Evolutionary conservation across 129 eudicot species (phyloP).

Genomic region (Escallonia herrerae): DNA sequence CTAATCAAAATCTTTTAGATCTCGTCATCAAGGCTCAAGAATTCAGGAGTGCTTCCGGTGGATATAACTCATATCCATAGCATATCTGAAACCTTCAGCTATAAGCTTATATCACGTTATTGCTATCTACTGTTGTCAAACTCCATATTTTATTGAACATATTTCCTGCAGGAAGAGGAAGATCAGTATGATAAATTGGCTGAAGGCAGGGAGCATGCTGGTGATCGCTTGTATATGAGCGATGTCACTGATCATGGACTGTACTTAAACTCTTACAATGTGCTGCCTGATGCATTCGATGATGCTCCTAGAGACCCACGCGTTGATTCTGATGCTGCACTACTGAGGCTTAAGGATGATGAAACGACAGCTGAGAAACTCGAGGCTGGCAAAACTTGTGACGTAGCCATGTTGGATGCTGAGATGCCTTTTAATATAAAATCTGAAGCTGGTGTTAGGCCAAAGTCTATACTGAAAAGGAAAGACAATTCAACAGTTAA

Average conservation of each 20-base stretch:
- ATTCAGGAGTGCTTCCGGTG: too few relatives aligned
- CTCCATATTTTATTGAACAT: neutral
- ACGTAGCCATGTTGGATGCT: constrained; percentile 7
- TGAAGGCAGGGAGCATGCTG: constrained; percentile 28
- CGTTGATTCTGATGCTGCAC: constrained; percentile 29
- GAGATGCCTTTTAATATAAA: neutral
- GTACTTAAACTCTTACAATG: constrained; percentile 25
- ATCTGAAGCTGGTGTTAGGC: constrained; percentile 12
- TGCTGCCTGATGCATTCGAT: constrained; percentile 13
- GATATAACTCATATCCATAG: too few relatives aligned
- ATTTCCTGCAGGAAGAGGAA: constrained; percentile 42
- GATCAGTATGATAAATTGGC: constrained; percentile 54
- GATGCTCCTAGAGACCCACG: constrained; percentile 18
- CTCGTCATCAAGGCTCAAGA: too few relatives aligned
- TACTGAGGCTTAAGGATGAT: constrained; percentile 28
- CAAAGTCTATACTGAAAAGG: constrained; percentile 46
- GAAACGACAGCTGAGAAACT: constrained; percentile 2
- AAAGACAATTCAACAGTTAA: constrained; percentile 18
- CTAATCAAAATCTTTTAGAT: too few relatives aligned
- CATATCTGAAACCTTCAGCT: too few relatives aligned
- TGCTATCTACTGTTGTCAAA: too few relatives aligned
- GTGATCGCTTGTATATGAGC: constrained; percentile 38
- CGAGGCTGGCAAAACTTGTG: neutral
- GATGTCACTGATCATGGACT: constrained; percentile 27
- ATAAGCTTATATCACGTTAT: too few relatives aligned